These are phyloP conservation scores for Apiotrichum domesticum DNA, from an alignment of 1,284 basidiomycete genomes.

Conservation along the genomic window DNA sequence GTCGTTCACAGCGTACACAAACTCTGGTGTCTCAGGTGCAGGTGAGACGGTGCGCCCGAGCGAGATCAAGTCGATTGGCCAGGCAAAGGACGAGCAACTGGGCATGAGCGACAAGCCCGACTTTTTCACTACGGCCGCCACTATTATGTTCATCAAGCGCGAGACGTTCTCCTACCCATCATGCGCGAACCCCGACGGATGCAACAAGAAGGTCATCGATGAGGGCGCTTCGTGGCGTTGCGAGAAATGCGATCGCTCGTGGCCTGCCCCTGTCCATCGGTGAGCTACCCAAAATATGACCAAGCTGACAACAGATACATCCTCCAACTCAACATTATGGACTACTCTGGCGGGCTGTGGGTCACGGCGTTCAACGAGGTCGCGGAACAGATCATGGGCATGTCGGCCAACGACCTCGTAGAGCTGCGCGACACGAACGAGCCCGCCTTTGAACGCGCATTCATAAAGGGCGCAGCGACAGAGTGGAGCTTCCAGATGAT, in stretches of 20 bases:
- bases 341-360: slow-evolving; percentile 86
- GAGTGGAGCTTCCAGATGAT: slow-evolving; percentile 79
- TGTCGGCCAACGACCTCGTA: slow-evolving; percentile 72
- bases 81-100: slow-evolving; percentile 73
- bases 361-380: slow-evolving; percentile 94
- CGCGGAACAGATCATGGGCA: slow-evolving; percentile 69
- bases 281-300: slow-evolving; percentile 54
- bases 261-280: slow-evolving; percentile 73
- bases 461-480: slow-evolving; percentile 63
- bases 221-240: slow-evolving; percentile 73
- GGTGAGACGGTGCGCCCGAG: slow-evolving; percentile 53
- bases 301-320: slow-evolving; percentile 62
- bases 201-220: slow-evolving; percentile 86
- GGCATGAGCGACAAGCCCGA: slow-evolving; percentile 75
- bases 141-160: slow-evolving; percentile 80
- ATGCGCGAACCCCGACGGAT: slow-evolving; percentile 66
- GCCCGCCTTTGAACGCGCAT: slow-evolving; percentile 55
- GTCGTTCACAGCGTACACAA: slow-evolving; percentile 66
- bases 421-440: slow-evolving; percentile 63
- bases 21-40: slow-evolving; percentile 40
- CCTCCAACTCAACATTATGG: slow-evolving; percentile 78
- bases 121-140: slow-evolving; percentile 75
- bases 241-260: slow-evolving; percentile 83
- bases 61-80: slow-evolving; percentile 68
- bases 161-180: slow-evolving; percentile 88